phyloP scores from a whole-genome alignment of 2,329 filamentous ascomycete species.

The Kalmusia sp. region DNA sequence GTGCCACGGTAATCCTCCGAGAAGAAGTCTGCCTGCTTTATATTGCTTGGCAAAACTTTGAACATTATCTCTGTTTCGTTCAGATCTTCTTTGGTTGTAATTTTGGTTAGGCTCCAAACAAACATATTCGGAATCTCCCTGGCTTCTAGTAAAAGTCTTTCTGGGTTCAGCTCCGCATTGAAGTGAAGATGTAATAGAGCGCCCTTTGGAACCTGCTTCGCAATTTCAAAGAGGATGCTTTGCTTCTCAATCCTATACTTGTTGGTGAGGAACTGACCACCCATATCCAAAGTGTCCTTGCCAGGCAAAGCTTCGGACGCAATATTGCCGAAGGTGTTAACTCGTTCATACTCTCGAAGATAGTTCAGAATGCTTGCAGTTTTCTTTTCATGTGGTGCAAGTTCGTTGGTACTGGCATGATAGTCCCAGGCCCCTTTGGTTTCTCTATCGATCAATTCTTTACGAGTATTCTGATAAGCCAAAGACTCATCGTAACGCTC shows the following conservation, averaged over 20 bases:
- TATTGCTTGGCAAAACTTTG: constrained; percentile 53
- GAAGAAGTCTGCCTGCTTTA: constrained; percentile 55
- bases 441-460: constrained; percentile 40
- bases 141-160: constrained; percentile 65
- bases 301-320: constrained; percentile 51
- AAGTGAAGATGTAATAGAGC: constrained; percentile 78
- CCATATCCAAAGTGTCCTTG: constrained; percentile 52
- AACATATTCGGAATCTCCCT: constrained; percentile 66
- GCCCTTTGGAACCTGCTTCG: constrained; percentile 71
- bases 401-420: constrained; percentile 30
- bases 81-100: constrained; percentile 54
- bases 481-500: constrained; percentile 4
- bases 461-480: constrained; percentile 29
- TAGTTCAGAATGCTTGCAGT: constrained; percentile 45
- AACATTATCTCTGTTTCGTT: constrained; percentile 68
- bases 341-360: constrained; percentile 53
- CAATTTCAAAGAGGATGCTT: constrained; percentile 65
- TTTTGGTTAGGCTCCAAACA: constrained; percentile 66
- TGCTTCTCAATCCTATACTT: constrained; percentile 52
- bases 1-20: constrained; percentile 52
- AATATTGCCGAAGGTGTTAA: constrained; percentile 50
- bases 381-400: constrained; percentile 28
- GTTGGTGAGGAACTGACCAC: constrained; percentile 56
- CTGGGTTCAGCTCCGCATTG: constrained; percentile 73
- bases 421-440: constrained; percentile 45